Evolutionary conservation across 2,329 filamentous ascomycete genomes (phyloP), one percentile per base, ranked within the genome.

Genomic region (Aspergillus floridensis): DNA sequence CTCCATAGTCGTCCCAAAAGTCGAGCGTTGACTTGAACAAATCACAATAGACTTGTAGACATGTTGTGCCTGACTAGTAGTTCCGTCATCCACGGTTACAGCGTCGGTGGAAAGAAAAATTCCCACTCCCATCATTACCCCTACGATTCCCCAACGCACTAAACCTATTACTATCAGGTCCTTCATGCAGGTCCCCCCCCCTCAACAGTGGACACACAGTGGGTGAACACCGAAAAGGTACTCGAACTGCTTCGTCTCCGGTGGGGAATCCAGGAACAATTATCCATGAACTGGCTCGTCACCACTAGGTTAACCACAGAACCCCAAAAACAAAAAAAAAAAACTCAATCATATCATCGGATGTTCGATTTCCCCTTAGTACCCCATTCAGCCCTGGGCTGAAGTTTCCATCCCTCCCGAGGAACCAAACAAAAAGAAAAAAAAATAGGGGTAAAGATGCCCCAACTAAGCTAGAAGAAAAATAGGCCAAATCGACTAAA

Each of bases 291-390:
- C 16, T 19, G 22, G 41, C 38, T 44, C 47, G 53, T 55, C 26
- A 29, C 26, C 26, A 29, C 26, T 29, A 29, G 26, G 10, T 8
- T 3, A 48, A 46, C 44, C 53, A 46, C 29, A 24, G 41, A 47
- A 31, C 19, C 47, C 26, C 26, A 19, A 44, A 54, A 22, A 22
- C 1, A 22, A 3, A 22, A 22, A 4, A 4, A 22, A 22, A 4
- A 22, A 55, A 48, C 53, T 55, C 53, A 48, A 55, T 55, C 53
- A 55, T 48, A 55, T 55, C 53, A 48, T 24, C 26, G 38, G 38
- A 44, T 44, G 38, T 44, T 44, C 14, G 38, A 44, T 44, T 8
- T 7, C 22, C 35, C 47, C n/a, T 14, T 35, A 48, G 26, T 55
- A 21, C 53, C 29, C 26, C 7, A 10, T 29, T 29, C 26, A 29